Percentiles rank a stretch among this genome's conserved stretches.
Conservation (phyloP, 345 rosid species). For the Firmiana major region DNA sequence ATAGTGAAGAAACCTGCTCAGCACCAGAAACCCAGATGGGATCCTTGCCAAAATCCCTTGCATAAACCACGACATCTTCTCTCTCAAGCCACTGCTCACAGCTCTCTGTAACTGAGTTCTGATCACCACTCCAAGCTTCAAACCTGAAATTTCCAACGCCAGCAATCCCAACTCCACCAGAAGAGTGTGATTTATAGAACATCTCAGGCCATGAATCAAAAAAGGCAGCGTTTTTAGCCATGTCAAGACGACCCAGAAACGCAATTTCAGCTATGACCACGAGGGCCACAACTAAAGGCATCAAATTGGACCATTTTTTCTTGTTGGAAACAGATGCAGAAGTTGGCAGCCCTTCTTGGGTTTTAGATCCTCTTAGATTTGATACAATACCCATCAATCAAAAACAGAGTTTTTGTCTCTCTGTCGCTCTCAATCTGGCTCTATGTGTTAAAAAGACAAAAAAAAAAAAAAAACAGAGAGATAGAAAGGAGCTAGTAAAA, state of each 20-base stretch:
- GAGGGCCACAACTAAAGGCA: slow-evolving; percentile 65
- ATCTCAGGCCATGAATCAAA: slow-evolving; percentile 74
- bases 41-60: slow-evolving; percentile 72
- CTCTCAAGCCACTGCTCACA: slow-evolving; percentile 81
- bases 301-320: slow-evolving; percentile 53
- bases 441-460: too few relatives aligned
- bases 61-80: slow-evolving; percentile 57
- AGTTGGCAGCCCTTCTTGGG: slow-evolving; percentile 36
- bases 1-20: slow-evolving; percentile 35
- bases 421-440: not conserved
- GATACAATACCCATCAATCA: slow-evolving; percentile 48
- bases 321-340: slow-evolving; percentile 29
- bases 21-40: slow-evolving; percentile 63
- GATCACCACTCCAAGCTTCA: slow-evolving; percentile 2
- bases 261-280: slow-evolving; percentile 72
- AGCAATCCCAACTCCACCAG: slow-evolving; percentile 9
- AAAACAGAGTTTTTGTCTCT: not conserved
- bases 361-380: slow-evolving; percentile 56
- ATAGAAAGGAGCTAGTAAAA: not conserved
- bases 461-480: rapidly evolving
- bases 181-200: slow-evolving; percentile 32
- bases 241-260: slow-evolving; percentile 79
- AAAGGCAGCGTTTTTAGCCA: slow-evolving; percentile 54
- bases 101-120: slow-evolving; percentile 28
- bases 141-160: slow-evolving; percentile 10